A percentile compares a stretch with the other conserved stretches of the same genome.
phyloP scores from a whole-genome alignment of 345 rosid species.

The Schrenkiella parvula region DNA sequence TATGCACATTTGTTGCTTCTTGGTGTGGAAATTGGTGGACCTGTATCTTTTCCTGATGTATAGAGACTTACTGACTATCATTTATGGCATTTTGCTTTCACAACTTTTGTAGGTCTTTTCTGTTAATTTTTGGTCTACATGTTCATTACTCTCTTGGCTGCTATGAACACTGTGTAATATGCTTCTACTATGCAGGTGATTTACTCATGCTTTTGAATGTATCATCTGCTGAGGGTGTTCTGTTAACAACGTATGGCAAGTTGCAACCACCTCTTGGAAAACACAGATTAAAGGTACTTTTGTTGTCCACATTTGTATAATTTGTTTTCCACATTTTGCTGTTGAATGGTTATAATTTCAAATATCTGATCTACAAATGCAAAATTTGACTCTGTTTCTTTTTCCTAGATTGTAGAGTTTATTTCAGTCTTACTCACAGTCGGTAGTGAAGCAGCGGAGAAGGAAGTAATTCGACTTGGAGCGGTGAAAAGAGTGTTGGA shows the following conservation, averaged over 20 bases:
- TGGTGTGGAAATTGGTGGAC: background rate
- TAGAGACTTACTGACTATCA: background rate
- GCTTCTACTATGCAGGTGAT: slow-evolving; percentile 52
- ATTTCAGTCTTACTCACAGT: slow-evolving; percentile 74
- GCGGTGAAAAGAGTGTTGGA: slow-evolving; percentile 63
- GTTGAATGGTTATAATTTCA: slow-evolving; percentile 7
- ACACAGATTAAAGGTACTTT: slow-evolving; percentile 77
- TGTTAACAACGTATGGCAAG: slow-evolving; percentile 82
- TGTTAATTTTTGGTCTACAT: slow-evolving; percentile 4
- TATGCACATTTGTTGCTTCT: background rate
- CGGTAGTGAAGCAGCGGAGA: slow-evolving; percentile 82
- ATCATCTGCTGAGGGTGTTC: slow-evolving; percentile 50
- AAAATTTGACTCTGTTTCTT: slow-evolving; percentile 14
- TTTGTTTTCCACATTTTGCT: background rate
- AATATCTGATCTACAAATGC: background rate
- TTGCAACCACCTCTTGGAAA: slow-evolving; percentile 95
- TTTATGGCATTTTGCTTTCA: background rate
- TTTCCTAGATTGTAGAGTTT: slow-evolving; percentile 83
- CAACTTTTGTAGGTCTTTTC: background rate
- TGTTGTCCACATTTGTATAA: background rate
- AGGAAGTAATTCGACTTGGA: slow-evolving; percentile 70
- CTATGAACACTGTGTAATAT: background rate
- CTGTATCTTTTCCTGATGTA: background rate
- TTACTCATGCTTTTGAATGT: slow-evolving; percentile 76
- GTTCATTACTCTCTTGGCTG: background rate